phyloP scores from a whole-genome alignment of 345 rosid species.

The Ricinus communis region DNA sequence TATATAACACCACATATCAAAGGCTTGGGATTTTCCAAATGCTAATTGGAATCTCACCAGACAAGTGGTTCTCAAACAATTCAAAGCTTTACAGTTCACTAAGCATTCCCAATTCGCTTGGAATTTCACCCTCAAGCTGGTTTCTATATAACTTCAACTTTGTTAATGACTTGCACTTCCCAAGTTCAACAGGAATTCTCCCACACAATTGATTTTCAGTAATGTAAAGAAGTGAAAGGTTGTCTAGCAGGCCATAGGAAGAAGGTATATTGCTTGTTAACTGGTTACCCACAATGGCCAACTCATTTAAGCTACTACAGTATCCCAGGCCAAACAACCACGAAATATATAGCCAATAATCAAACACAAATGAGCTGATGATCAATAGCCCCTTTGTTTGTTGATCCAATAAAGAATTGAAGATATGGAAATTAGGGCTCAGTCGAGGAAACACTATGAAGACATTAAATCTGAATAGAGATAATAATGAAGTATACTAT shows the following conservation, averaged over 20 bases:
- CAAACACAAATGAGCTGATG: too few species aligned
- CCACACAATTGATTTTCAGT: conserved; percentile 63
- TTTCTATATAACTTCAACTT: conserved; percentile 42
- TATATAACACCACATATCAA: conserved; percentile 43
- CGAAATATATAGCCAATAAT: too few species aligned
- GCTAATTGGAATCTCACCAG: conserved; percentile 67
- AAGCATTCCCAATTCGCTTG: conserved; percentile 49
- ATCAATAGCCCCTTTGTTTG: too few species aligned
- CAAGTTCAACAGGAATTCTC: conserved; percentile 59
- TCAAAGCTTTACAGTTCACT: conserved; percentile 45
- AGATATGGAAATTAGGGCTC: too few species aligned
- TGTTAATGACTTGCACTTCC: conserved; percentile 54
- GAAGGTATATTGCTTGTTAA: conserved; percentile 61
- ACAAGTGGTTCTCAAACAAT: conserved; percentile 56
- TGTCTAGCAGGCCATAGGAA: conserved; percentile 47
- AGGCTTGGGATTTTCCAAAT: conserved; percentile 72
- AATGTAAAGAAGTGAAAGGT: conserved; percentile 46
- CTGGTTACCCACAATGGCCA: conserved; percentile 40
- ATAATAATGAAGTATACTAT: too few species aligned
- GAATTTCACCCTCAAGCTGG: conserved; percentile 70
- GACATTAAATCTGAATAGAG: too few species aligned
- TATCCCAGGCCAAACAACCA: conserved; percentile 52
- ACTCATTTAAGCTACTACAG: conserved; percentile 45
- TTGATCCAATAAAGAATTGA: too few species aligned
- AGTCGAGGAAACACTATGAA: too few species aligned